phyloP scores from a whole-genome alignment of 257 asterid species.

The Scutellaria galericulata region DNA sequence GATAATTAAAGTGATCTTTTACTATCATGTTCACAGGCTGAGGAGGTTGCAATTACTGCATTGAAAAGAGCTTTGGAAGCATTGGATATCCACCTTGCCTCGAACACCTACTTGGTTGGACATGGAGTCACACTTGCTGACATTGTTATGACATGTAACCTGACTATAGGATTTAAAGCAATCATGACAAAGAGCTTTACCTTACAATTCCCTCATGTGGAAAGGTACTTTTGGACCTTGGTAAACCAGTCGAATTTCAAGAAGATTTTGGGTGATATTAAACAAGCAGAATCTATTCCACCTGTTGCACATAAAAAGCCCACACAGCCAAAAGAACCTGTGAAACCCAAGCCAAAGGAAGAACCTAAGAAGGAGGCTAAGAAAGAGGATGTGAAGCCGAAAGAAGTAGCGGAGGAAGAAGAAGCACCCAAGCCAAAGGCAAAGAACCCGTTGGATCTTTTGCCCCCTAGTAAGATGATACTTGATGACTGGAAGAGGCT shows the following conservation, averaged over 20 bases:
- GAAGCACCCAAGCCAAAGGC: conserved; percentile 93
- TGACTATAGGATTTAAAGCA: conserved; percentile 51
- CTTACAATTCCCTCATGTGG: conserved; percentile 78
- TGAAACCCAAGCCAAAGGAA: conserved; percentile 70
- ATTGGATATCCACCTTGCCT: conserved; percentile 70
- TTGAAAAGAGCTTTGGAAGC: conserved; percentile 77
- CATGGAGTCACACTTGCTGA: conserved; percentile 77
- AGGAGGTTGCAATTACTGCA: conserved; percentile 63
- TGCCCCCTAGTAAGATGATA: conserved; percentile 92
- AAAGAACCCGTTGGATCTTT: conserved; percentile 87
- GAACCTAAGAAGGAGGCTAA: conserved; percentile 61
- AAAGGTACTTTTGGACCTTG: conserved; percentile 87
- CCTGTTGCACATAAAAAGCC: conserved; percentile 67
- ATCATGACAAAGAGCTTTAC: conserved; percentile 79
- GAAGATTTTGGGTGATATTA: conserved; percentile 61
- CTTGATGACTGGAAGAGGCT: conserved; percentile 98
- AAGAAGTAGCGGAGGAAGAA: conserved; percentile 57
- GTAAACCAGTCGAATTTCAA: conserved; percentile 73
- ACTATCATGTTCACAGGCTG: conserved; percentile 51
- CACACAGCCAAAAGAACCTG: conserved; percentile 65
- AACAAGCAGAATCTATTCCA: conserved; percentile 64
- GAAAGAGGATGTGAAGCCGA: conserved; percentile 62
- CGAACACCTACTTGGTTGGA: conserved; percentile 81
- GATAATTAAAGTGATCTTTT: neutral
- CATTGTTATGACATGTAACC: conserved; percentile 66